Evolutionary conservation across 192 early-diverging fungal species (phyloP).

Genomic region (Coemansia sp.): DNA sequence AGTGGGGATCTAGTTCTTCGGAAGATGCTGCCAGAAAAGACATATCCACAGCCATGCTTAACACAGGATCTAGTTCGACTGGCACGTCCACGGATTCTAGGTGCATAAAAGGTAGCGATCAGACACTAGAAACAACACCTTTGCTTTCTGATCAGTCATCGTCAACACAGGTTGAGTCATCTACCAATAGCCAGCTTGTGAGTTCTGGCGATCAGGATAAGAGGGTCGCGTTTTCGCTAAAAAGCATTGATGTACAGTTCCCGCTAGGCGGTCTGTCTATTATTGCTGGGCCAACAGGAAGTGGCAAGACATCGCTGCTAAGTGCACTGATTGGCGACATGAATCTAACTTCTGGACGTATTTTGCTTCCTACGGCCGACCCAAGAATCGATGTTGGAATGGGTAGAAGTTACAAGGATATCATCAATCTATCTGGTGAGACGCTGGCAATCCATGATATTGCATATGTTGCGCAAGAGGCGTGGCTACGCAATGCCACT

Average conservation of each 20-base stretch:
- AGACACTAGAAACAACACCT: background rate
- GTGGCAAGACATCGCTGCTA: conserved; percentile 81
- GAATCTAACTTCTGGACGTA: conserved; percentile 25
- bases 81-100: background rate
- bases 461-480: too few relatives aligned
- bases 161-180: background rate
- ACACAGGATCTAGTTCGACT: too few relatives aligned
- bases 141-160: background rate
- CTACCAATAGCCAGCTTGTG: background rate
- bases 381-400: background rate
- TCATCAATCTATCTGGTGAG: conserved; percentile 47
- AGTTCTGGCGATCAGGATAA: background rate
- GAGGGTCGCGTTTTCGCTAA: conserved; percentile 53
- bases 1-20: conserved; percentile 9
- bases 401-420: background rate
- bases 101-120: background rate
- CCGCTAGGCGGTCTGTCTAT: conserved; percentile 67
- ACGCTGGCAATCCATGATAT: conserved; percentile 56
- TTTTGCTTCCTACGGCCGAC: conserved; percentile 21
- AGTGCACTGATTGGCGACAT: conserved; percentile 82
- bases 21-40: background rate
- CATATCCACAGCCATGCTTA: background rate
- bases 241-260: conserved; percentile 64
- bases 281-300: conserved; percentile 85
- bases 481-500: too few relatives aligned